Base-by-base conservation (phyloP, 106 monocot species). In the Dioscorea alata region DNA sequence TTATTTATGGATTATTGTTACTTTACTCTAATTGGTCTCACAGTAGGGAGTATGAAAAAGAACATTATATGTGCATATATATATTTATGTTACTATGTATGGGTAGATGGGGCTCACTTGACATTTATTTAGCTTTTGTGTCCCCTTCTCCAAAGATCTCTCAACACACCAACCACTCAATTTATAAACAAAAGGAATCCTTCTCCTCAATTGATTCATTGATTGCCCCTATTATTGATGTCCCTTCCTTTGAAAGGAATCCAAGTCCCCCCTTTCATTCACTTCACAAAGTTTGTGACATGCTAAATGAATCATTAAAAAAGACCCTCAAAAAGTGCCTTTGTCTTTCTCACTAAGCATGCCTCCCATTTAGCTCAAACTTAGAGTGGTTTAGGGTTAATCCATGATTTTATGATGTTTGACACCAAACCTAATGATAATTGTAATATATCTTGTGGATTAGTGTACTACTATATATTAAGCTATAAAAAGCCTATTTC, bases 181-280 rank as follows among this genome's bases (percentile, higher is more conserved):
- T 42, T 28, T 33, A 16, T 17, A 0, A 19, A 64, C 6, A 18
- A 64, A 18, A 64, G 32, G 48, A 64, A 42, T 64, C 64, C 42
- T 42, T 42, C n/a, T 64, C 35, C n/a, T 35, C 6, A 28, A 28
- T 28, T 28, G 28, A 3, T 28, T 28, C 12, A 42, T 48, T 64
- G 64, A 48, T 64, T 64, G 42, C 42, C 18, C 17, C 15, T 64
- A 21, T 64, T 48, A 48, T 48, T 48, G 15, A 4, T 64, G 64
- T 21, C 34, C 18, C 64, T 64, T 64, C 42, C 64, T 64, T 48
- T 19, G 14, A 62, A 33, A n/a, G 64, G 64, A 64, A 64, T 64
- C 64, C 18, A 48, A 64, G 4, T 42, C 19, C 16, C 19, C 35
- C 3, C 28, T 28, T 28, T 28, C 28, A 28, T 28, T 28, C 28